Evolutionary conservation across 257 asterid genomes (phyloP).

Genomic region (Solanum ahanhuiri): DNA sequence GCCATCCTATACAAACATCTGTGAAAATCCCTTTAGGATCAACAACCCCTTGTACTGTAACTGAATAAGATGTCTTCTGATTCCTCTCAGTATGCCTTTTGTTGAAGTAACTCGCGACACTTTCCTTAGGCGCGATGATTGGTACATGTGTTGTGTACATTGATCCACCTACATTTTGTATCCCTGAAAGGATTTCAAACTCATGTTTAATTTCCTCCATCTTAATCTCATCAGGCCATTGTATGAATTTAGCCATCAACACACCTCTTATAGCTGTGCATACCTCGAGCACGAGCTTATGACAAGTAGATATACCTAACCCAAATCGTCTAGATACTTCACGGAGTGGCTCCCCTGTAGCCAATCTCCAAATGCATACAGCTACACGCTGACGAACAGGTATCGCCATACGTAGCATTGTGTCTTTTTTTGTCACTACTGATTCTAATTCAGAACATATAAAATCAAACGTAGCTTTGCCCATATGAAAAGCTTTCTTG

Average conservation of each 20-base stretch:
- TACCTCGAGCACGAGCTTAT: constrained; percentile 75
- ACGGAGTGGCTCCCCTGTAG: constrained; percentile 89
- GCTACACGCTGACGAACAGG: constrained; percentile 92
- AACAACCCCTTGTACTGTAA: constrained; percentile 80
- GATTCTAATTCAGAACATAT: constrained; percentile 63
- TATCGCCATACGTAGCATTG: constrained; percentile 78
- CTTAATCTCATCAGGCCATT: constrained; percentile 56
- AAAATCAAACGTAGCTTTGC: constrained; percentile 53
- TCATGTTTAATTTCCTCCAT: constrained; percentile 19
- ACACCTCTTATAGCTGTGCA: constrained; percentile 55
- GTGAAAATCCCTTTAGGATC: constrained; percentile 51
- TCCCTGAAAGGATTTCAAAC: constrained; percentile 38
- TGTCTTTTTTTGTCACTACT: constrained; percentile 57
- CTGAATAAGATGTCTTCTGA: constrained; percentile 64
- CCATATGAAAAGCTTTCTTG: constrained; percentile 54
- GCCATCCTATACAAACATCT: constrained; percentile 82
- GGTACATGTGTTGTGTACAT: constrained; percentile 75
- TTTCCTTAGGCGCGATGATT: constrained; percentile 61
- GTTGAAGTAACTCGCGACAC: constrained; percentile 51
- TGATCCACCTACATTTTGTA: constrained; percentile 46
- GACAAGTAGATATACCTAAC: constrained; percentile 86
- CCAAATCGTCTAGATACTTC: constrained; percentile 81
- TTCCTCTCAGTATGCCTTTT: constrained; percentile 74
- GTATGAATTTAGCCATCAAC: constrained; percentile 58
- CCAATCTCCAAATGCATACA: constrained; percentile 74